A percentile compares a stretch with the other conserved stretches of the same genome.
Evolutionary conservation across 1,139 yeast genomes (phyloP).

Genomic region (Yamadazyma jaroonii): DNA sequence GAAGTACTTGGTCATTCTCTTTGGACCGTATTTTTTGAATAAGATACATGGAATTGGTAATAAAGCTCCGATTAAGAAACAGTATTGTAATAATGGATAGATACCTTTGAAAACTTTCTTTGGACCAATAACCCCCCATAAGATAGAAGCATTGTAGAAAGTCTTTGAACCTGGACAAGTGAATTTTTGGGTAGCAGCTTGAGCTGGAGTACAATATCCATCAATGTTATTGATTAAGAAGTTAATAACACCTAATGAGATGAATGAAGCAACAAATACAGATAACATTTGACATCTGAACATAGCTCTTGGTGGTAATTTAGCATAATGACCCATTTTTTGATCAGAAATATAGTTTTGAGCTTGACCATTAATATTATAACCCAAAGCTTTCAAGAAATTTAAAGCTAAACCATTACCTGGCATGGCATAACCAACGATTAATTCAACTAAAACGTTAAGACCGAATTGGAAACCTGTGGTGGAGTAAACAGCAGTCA

Average conservation of each 20-base stretch:
- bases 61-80: constrained; percentile 52
- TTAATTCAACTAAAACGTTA: constrained; percentile 55
- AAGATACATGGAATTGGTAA: constrained; percentile 39
- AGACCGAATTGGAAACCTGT: constrained; percentile 52
- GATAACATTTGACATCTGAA: constrained; percentile 55
- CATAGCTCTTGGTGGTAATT: constrained; percentile 54
- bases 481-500: constrained; percentile 43
- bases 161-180: constrained; percentile 47
- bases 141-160: constrained; percentile 48
- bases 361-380: constrained; percentile 57
- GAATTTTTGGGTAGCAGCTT: constrained; percentile 29
- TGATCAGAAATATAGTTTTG: constrained; percentile 50
- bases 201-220: constrained; percentile 43
- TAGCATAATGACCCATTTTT: constrained; percentile 57
- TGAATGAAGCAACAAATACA: constrained; percentile 33
- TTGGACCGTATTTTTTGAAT: constrained; percentile 32
- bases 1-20: constrained; percentile 24
- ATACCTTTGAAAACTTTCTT: constrained; percentile 45
- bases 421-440: constrained; percentile 59
- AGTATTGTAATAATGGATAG: constrained; percentile 44
- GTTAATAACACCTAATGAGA: constrained; percentile 49
- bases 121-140: constrained; percentile 64
- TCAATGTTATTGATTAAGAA: constrained; percentile 38
- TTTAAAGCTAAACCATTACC: constrained; percentile 59
- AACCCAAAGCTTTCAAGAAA: constrained; percentile 55